These are phyloP conservation scores for Aspergillus pseudotamarii DNA, from an alignment of 2,329 filamentous ascomycete species.

Conservation along the genomic window DNA sequence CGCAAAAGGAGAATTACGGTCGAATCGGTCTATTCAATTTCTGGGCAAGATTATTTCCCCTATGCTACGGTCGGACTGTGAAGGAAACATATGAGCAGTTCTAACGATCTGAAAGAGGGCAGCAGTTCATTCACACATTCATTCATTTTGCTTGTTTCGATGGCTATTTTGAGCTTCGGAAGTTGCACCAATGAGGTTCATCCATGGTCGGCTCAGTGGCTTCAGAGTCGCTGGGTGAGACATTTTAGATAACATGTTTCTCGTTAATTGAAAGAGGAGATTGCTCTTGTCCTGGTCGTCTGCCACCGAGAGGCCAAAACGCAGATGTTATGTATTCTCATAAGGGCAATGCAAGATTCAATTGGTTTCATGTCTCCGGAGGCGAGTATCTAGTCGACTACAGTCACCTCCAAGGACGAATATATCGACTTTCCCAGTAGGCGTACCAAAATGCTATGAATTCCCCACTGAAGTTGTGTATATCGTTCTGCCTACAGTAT, in stretches of 20 bases:
- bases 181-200: neutral
- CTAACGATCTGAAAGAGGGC: constrained; percentile 11
- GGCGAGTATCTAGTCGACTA: neutral
- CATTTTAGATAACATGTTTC: neutral
- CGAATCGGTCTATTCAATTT: constrained; percentile 30
- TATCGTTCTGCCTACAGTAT: neutral
- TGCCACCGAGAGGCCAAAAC: neutral
- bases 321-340: neutral
- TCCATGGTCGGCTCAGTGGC: neutral
- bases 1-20: constrained; percentile 21
- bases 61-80: constrained; percentile 36
- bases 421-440: neutral
- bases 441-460: neutral
- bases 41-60: constrained; percentile 36
- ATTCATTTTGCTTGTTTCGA: constrained; percentile 2
- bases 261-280: neutral
- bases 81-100: constrained; percentile 31
- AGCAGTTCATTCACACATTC: neutral
- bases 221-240: neutral
- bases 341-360: neutral
- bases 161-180: constrained; percentile 1
- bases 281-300: neutral
- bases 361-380: neutral
- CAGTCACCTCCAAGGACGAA: neutral
- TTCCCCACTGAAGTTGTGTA: neutral